Evolutionary conservation across 164 flowering plant genomes (phyloP).

Genomic region (Tetrastigma voinierianum): DNA sequence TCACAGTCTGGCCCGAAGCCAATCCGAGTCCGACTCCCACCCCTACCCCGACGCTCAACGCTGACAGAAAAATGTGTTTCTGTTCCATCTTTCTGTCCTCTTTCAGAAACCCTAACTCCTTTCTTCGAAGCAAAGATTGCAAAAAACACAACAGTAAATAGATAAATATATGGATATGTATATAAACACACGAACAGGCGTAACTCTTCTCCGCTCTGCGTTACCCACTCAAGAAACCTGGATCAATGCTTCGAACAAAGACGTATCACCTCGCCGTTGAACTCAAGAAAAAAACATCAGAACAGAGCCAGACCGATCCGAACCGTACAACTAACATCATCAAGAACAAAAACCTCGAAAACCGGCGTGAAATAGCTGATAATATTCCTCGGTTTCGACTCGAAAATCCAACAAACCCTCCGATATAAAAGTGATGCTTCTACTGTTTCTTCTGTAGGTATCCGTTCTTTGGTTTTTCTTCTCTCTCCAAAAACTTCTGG

Average conservation of each 20-base stretch:
- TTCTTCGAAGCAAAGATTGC: neutral
- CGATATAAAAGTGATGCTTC: conserved; percentile 3
- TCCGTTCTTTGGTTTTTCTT: neutral
- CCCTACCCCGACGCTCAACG: conserved; percentile 79
- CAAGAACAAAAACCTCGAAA: neutral
- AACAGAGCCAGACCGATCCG: too few species aligned
- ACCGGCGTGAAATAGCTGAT: too few species aligned
- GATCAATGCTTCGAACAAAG: too few species aligned
- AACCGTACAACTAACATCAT: neutral
- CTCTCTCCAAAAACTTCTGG: neutral
- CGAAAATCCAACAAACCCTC: conserved; percentile 1
- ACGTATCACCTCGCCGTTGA: too few species aligned
- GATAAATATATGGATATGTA: too few species aligned
- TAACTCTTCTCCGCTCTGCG: too few species aligned
- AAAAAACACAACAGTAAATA: neutral
- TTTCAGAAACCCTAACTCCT: neutral
- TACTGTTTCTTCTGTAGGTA: neutral
- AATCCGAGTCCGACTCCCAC: conserved; percentile 85
- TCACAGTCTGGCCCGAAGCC: conserved; percentile 68
- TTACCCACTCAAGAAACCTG: too few species aligned
- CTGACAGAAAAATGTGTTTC: conserved; percentile 62
- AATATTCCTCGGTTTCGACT: neutral
- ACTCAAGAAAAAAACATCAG: too few species aligned
- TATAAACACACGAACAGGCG: too few species aligned
- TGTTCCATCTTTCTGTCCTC: conserved; percentile 49